Evolutionary conservation across 108 stramenopile genomes (phyloP), one percentile per base, ranked within the genome.

Genomic region (Nitzschia putrida): DNA sequence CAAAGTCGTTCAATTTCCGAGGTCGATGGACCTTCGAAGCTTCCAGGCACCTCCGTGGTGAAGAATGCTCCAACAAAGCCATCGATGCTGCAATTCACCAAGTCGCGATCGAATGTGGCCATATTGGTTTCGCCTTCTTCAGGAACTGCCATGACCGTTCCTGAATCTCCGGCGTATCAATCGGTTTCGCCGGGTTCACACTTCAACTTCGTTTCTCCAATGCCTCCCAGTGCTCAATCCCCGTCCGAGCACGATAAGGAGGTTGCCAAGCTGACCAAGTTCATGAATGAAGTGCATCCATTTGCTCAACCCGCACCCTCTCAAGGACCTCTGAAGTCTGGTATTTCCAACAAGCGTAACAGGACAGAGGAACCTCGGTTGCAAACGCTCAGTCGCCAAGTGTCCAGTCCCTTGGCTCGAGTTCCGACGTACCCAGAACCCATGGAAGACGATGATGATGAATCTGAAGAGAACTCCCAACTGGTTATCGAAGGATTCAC

Each of bases 71-170:
- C 29, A 34, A 4, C 29, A 34, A 34, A 34, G 29, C 29, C 29
- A 34, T 34, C 29, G 47, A 16, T 49, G 18, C 6, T 49, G 47
- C 18, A 18, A 16, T 49, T 49, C 18, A 49, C n/a, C 47, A 49
- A 18, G 14, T 18, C 14, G 47, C 47, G 18, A 38, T 59, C 58
- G 34, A 59, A 73, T 39, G 39, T 73, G 12, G 71, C 60, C 22
- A 40, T 53, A 16, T 14, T 64, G 3, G 47, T 72, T 34, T 73
- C 72, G 7, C 72, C 72, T 9, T 73, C 72, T 6, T 63, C 59
- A 45, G 57, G 49, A 40, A 73, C 72, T 34, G 38, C 10, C 34
- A 43, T 50, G 18, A 73, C 72, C 23, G 7, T 21, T 23, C 61
- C 61, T 22, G 61, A 63, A 47, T 44, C 61, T n/a, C 61, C 61